Percentiles rank a stretch among this genome's conserved stretches.
These are phyloP conservation scores for Solanum dulcamara DNA, from an alignment of 257 asterid species.

Conservation along the genomic window DNA sequence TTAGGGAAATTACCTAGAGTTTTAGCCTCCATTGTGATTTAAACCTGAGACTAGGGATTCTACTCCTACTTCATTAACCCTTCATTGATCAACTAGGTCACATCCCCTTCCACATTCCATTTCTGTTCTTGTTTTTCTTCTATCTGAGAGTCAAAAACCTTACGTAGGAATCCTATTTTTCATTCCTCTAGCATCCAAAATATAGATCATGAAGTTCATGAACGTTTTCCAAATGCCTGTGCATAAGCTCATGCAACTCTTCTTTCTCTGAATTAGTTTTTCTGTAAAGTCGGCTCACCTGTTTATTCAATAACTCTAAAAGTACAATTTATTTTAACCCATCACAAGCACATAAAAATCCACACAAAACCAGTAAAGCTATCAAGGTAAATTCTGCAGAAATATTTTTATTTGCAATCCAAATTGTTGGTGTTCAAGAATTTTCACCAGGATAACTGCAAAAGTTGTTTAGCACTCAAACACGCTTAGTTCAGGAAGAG, in stretches of 20 bases:
- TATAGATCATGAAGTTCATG: not conserved
- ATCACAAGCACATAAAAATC: not conserved
- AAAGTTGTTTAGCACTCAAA: not conserved
- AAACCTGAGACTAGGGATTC: not conserved
- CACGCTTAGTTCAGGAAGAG: not conserved
- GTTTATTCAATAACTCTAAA: not conserved
- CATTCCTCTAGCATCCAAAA: not conserved
- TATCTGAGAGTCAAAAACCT: not conserved
- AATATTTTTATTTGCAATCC: not conserved
- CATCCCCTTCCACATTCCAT: not conserved
- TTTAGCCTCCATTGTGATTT: no score
- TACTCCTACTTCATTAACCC: not conserved
- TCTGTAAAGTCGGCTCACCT: not conserved
- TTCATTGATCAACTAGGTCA: not conserved
- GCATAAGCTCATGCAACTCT: not conserved
- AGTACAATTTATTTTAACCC: not conserved
- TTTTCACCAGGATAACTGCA: not conserved
- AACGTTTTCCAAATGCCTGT: not conserved
- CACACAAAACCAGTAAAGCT: not conserved
- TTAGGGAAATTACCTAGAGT: not conserved
- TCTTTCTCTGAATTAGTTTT: not conserved
- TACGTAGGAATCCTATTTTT: not conserved
- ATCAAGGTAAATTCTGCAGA: not conserved
- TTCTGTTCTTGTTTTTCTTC: not conserved
- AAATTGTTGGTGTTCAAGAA: not conserved